Percentiles rank a stretch among this genome's conserved stretches.
Conservation (phyloP, 2,329 filamentous ascomycete genomes). For the Claviceps pazoutovae region DNA sequence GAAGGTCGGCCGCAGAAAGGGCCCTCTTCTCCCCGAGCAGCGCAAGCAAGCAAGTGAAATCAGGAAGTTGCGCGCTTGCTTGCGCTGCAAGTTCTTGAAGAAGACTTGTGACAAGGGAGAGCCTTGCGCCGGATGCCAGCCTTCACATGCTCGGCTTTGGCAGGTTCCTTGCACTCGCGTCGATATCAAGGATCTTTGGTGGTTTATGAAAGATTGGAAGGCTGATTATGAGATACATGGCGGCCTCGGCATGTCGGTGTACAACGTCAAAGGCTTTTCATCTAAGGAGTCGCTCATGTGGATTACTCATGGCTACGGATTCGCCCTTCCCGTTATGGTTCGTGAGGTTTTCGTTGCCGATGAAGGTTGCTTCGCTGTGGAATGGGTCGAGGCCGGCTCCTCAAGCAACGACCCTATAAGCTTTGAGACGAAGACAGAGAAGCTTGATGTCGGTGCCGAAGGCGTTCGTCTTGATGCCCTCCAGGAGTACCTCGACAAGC, state of each 20-base stretch:
- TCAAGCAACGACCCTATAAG: slow-evolving; percentile 55
- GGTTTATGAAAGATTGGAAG: slow-evolving; percentile 99
- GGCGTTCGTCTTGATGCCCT: slow-evolving; percentile 70
- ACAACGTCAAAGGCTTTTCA: slow-evolving; percentile 80
- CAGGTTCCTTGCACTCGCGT: slow-evolving; percentile 96
- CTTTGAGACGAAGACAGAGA: slow-evolving; percentile 78
- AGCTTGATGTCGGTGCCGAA: slow-evolving; percentile 76
- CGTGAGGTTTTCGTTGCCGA: slow-evolving; percentile 88
- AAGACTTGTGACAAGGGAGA: slow-evolving; percentile 98
- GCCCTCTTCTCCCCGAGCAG: slow-evolving; percentile 83
- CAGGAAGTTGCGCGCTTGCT: slow-evolving; percentile 80
- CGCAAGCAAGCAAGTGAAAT: slow-evolving; percentile 95
- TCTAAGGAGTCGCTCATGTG: slow-evolving; percentile 60
- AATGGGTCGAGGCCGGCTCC: slow-evolving; percentile 78
- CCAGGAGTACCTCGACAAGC: slow-evolving; percentile 86
- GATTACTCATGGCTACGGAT: slow-evolving; percentile 93
- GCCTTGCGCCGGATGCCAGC: slow-evolving; percentile 88
- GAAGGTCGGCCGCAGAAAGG: slow-evolving; percentile 80
- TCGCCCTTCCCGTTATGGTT: slow-evolving; percentile 82
- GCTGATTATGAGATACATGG: slow-evolving; percentile 90
- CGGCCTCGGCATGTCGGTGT: slow-evolving; percentile 74
- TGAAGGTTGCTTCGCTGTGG: slow-evolving; percentile 81
- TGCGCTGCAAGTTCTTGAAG: slow-evolving; percentile 97
- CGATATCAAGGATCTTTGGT: slow-evolving; percentile 95
- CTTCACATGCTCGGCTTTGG: slow-evolving; percentile 89